Evolutionary conservation across 1,284 basidiomycete species (phyloP).

Genomic region (Ustilago esculenta): DNA sequence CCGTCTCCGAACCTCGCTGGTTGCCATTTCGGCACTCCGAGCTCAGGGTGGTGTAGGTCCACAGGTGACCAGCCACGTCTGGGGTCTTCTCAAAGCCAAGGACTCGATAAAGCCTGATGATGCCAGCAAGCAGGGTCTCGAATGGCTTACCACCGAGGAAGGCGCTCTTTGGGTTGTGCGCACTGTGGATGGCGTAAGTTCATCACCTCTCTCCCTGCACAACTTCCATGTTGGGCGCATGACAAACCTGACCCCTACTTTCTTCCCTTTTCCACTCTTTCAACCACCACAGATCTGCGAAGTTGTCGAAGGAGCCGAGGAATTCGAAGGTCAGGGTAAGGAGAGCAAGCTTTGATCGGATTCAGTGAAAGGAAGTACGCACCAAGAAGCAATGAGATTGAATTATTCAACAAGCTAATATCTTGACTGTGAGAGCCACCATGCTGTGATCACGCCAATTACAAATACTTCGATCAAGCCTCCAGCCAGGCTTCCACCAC

Average conservation of each 20-base stretch:
- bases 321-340: slow-evolving; percentile 35
- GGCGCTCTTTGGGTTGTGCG: slow-evolving; percentile 91
- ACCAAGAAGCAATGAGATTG: not conserved
- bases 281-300: slow-evolving; percentile 37
- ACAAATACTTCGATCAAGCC: slow-evolving; percentile 52
- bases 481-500: slow-evolving; percentile 74
- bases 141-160: slow-evolving; percentile 86
- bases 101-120: slow-evolving; percentile 67
- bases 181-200: slow-evolving; percentile 75
- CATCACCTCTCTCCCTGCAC: no score
- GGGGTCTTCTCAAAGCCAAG: slow-evolving; percentile 85
- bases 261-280: not conserved
- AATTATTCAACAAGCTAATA: not conserved
- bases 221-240: no score
- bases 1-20: slow-evolving; percentile 84
- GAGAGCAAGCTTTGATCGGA: slow-evolving; percentile 37
- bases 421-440: slow-evolving; percentile 48
- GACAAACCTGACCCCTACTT: no score
- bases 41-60: slow-evolving; percentile 86
- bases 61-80: slow-evolving; percentile 89
- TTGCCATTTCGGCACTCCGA: slow-evolving; percentile 89
- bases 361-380: not conserved
- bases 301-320: slow-evolving; percentile 55
- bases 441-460: slow-evolving; percentile 45
- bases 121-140: slow-evolving; percentile 72